Conservation (phyloP, 306 rosid genomes). For the Astragalus glycyphyllos region DNA sequence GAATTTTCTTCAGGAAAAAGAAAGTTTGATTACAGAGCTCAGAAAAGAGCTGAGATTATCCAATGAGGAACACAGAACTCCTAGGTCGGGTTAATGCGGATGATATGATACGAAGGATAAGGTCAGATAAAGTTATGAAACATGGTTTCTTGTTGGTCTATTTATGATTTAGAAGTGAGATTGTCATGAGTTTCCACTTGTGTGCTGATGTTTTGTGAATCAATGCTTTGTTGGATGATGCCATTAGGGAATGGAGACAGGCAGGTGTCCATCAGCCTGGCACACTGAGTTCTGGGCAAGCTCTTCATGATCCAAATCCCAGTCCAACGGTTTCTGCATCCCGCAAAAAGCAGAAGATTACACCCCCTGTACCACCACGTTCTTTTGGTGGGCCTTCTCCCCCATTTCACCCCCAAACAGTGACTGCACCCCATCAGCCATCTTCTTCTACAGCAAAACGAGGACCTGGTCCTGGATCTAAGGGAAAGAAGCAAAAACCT, state of each 20-base stretch:
- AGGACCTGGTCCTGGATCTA: slow-evolving; percentile 75
- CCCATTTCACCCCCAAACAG: slow-evolving; percentile 71
- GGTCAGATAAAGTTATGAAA: slow-evolving; percentile 58
- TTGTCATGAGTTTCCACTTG: slow-evolving; percentile 33
- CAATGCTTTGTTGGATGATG: slow-evolving; percentile 45
- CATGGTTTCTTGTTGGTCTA: slow-evolving; percentile 41
- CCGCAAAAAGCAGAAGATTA: slow-evolving; percentile 81
- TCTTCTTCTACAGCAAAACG: slow-evolving; percentile 82
- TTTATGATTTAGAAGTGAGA: slow-evolving; percentile 24
- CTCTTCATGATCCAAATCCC: slow-evolving; percentile 77
- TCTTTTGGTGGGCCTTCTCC: slow-evolving; percentile 84
- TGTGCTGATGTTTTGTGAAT: slow-evolving; percentile 25
- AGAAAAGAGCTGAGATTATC: slow-evolving; percentile 89
- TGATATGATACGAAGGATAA: slow-evolving; percentile 80
- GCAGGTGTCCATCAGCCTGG: slow-evolving; percentile 81
- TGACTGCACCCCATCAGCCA: slow-evolving; percentile 78
- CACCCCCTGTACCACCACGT: slow-evolving; percentile 72
- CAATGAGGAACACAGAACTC: slow-evolving; percentile 95
- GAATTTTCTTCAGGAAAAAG: slow-evolving; percentile 90
- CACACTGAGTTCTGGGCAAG: slow-evolving; percentile 61
- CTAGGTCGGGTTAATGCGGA: slow-evolving; percentile 92
- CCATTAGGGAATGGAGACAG: slow-evolving; percentile 93
- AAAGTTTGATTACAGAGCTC: slow-evolving; percentile 87
- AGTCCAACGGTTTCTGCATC: slow-evolving; percentile 92
- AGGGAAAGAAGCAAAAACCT: slow-evolving; percentile 88